These are phyloP conservation scores for Candida glucosophila DNA, from an alignment of 1,139 yeast species.

Conservation along the genomic window DNA sequence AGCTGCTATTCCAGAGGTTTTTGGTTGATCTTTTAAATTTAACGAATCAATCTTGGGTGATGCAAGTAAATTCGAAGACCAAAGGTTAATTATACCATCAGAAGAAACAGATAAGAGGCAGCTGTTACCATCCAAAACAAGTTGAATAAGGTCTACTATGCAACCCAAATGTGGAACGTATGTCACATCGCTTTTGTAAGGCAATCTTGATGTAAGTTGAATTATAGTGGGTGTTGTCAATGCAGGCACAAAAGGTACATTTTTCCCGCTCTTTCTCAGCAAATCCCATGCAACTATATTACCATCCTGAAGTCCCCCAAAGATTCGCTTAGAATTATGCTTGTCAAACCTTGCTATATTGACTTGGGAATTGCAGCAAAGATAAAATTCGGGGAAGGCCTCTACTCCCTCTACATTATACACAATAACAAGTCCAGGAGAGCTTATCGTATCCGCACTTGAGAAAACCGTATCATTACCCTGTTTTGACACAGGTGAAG, in stretches of 20 bases:
- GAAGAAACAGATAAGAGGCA: slow-evolving; percentile 22
- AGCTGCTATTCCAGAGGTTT: too few species aligned
- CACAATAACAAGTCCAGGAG: slow-evolving; percentile 31
- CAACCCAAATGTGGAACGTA: slow-evolving; percentile 6
- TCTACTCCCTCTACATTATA: slow-evolving; percentile 13
- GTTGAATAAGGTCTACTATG: slow-evolving; percentile 11
- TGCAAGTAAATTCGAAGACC: slow-evolving; percentile 34
- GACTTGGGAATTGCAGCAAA: slow-evolving; percentile 33
- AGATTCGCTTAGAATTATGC: slow-evolving; percentile 18
- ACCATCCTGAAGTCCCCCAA: slow-evolving; percentile 33
- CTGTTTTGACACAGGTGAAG: too few species aligned
- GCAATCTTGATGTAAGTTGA: slow-evolving; percentile 4
- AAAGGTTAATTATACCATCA: slow-evolving; percentile 28
- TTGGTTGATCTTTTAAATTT: slow-evolving; percentile 7
- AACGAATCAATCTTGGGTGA: slow-evolving; percentile 19
- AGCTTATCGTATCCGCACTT: too few species aligned
- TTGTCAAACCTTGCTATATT: slow-evolving; percentile 33
- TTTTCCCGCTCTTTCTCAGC: slow-evolving; percentile 5
- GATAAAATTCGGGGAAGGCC: slow-evolving; percentile 39
- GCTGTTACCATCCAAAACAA: slow-evolving; percentile 16
- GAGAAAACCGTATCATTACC: too few species aligned
- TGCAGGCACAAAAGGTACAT: slow-evolving; percentile 19
- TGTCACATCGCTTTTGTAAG: slow-evolving; percentile 1
- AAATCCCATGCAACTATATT: slow-evolving; percentile 34
- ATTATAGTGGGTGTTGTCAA: slow-evolving; percentile 16